A percentile compares a stretch with the other conserved stretches of the same genome.
phyloP scores from a whole-genome alignment of 179 eudicot genomes.

The Patellifolia procumbens region DNA sequence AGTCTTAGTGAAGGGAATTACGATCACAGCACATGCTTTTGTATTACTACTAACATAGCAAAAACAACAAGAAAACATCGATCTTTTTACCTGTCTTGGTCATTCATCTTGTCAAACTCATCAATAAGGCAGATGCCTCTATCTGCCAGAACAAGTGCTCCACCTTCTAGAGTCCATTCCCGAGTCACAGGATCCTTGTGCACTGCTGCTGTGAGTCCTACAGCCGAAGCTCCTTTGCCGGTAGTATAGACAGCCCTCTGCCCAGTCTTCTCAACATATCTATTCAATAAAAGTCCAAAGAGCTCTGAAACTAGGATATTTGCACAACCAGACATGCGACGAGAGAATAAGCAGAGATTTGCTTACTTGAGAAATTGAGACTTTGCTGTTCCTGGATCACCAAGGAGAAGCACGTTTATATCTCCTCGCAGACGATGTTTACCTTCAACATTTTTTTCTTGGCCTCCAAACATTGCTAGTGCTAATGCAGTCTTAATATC shows the following conservation, averaged over 20 bases:
- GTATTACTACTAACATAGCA: neutral
- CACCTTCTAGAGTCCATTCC: conserved; percentile 99
- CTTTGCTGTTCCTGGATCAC: conserved; percentile 99
- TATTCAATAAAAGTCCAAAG: conserved; percentile 17
- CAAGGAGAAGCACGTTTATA: conserved; percentile 87
- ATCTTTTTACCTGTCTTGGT: conserved; percentile 76
- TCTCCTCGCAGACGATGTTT: conserved; percentile 93
- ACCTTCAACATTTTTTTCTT: conserved; percentile 90
- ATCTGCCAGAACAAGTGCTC: conserved; percentile 96
- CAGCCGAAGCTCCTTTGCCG: conserved; percentile 98
- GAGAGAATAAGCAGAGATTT: neutral
- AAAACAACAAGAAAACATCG: neutral
- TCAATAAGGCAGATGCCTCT: conserved; percentile 95
- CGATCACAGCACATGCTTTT: neutral
- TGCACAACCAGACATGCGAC: neutral
- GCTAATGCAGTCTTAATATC: conserved; percentile 96
- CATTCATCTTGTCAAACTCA: conserved; percentile 99
- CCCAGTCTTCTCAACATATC: conserved; percentile 96
- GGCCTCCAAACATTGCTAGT: conserved; percentile 98
- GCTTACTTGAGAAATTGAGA: conserved; percentile 92
- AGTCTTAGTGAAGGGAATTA: neutral
- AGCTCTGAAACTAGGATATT: neutral
- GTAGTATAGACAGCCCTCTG: conserved; percentile 96
- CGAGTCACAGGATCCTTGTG: conserved; percentile 98
- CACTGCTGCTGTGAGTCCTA: conserved; percentile 97